phyloP scores from a whole-genome alignment of 352 stramenopile genomes.

The Pseudoperonospora humuli region DNA sequence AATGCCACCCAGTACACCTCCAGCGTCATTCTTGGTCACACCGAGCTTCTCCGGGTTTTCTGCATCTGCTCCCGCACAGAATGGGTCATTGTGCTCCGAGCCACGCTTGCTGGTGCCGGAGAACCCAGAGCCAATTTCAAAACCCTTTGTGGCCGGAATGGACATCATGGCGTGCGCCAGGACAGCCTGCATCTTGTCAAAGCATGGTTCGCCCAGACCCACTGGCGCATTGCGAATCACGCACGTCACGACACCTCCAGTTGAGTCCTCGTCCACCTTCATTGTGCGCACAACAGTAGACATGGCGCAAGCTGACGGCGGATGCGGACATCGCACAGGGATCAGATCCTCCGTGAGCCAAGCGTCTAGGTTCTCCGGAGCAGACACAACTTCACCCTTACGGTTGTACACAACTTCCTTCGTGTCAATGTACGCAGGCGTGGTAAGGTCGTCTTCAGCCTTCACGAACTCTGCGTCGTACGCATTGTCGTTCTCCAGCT shows the following conservation, averaged over 20 bases:
- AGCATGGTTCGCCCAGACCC: constrained; percentile 96
- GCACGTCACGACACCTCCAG: constrained; percentile 93
- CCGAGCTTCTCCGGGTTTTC: constrained; percentile 47
- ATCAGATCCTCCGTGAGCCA: constrained; percentile 84
- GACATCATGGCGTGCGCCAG: constrained; percentile 98
- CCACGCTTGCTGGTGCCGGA: constrained; percentile 93
- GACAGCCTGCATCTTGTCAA: constrained; percentile 98
- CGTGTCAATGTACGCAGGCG: constrained; percentile 89
- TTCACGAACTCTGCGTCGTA: constrained; percentile 75
- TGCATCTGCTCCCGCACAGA: constrained; percentile 56
- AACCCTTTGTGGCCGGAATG: constrained; percentile 98
- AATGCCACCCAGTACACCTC: constrained; percentile 97
- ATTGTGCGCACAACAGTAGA: constrained; percentile 90
- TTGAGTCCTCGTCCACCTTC: constrained; percentile 88
- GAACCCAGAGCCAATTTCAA: constrained; percentile 96
- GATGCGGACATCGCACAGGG: constrained; percentile 92
- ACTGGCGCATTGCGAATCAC: constrained; percentile 95
- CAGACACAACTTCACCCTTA: constrained; percentile 48
- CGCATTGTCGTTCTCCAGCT: constrained; percentile 49
- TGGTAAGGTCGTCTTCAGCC: constrained; percentile 41
- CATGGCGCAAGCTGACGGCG: constrained; percentile 90
- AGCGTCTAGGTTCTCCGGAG: constrained; percentile 42
- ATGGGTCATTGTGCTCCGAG: constrained; percentile 98
- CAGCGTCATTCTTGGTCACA: constrained; percentile 83
- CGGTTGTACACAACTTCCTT: constrained; percentile 89